Evolutionary conservation across 2,329 filamentous ascomycete species (phyloP).

Genomic region (Neofusicoccum ribis): DNA sequence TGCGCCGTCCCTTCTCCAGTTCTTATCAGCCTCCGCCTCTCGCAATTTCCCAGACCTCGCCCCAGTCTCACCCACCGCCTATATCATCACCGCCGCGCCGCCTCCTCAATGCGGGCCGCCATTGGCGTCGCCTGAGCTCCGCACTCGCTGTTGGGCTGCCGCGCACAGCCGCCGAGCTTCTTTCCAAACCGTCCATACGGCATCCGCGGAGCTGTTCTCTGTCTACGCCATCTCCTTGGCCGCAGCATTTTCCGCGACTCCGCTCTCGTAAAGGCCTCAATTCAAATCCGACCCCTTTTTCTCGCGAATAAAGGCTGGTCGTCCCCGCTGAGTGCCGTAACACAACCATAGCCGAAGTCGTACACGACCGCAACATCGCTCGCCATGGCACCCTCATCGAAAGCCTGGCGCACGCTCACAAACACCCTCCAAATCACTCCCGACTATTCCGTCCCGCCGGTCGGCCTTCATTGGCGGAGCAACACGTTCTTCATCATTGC

Average conservation of each 20-base stretch:
- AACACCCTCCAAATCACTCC: slow-evolving; percentile 11
- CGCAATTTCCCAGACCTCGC: background rate
- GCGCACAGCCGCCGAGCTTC: background rate
- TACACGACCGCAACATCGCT: too few species aligned
- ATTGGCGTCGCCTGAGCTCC: background rate
- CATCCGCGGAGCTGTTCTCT: too few species aligned
- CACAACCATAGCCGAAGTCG: background rate
- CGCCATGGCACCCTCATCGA: background rate
- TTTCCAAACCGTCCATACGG: background rate
- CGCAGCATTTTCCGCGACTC: too few species aligned
- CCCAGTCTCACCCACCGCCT: background rate
- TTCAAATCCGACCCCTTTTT: too few species aligned
- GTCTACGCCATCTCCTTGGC: background rate
- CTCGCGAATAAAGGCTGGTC: too few species aligned
- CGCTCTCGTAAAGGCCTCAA: too few species aligned
- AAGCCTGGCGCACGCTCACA: background rate
- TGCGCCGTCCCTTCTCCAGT: too few species aligned
- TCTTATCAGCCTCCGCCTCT: background rate
- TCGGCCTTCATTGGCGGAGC: slow-evolving; percentile 55
- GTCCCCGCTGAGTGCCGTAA: background rate
- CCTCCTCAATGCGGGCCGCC: background rate
- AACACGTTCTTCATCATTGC: slow-evolving; percentile 59
- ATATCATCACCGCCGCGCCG: background rate
- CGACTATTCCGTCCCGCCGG: background rate
- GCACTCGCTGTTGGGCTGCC: background rate